Conservation (phyloP, 495 filamentous ascomycete genomes). For the Lineolata rhizophorae region DNA sequence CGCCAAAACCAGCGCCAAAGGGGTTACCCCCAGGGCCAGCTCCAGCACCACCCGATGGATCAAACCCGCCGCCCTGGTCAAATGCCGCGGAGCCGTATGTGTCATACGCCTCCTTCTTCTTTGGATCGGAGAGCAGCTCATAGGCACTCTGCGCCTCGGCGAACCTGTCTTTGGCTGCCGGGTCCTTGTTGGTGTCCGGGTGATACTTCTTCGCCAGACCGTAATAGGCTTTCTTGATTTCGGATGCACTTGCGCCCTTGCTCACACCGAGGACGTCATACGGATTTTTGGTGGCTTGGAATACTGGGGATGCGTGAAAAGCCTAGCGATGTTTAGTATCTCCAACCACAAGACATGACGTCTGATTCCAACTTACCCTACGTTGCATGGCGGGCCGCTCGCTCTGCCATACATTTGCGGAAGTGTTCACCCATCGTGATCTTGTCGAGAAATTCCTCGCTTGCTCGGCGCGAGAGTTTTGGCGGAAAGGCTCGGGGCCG, state of each 20-base stretch:
- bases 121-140: slow-evolving; percentile 72
- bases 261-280: slow-evolving; percentile 71
- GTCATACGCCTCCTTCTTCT: slow-evolving; percentile 83
- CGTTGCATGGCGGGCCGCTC: background rate
- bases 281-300: slow-evolving; percentile 51
- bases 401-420: background rate
- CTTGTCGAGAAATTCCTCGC: background rate
- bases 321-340: slow-evolving; percentile 21
- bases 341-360: background rate
- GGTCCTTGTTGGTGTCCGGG: slow-evolving; percentile 92
- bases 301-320: slow-evolving; percentile 51
- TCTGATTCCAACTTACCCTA: slow-evolving; percentile 4
- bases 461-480: background rate
- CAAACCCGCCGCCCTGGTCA: slow-evolving; percentile 51
- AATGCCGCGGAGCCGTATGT: slow-evolving; percentile 76
- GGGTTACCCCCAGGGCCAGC: slow-evolving; percentile 22
- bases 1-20: slow-evolving; percentile 26
- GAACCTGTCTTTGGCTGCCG: slow-evolving; percentile 81
- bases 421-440: background rate
- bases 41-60: slow-evolving; percentile 36
- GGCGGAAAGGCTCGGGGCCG: background rate
- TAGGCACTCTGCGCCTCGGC: slow-evolving; percentile 79
- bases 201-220: slow-evolving; percentile 95
- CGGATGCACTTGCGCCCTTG: slow-evolving; percentile 53
- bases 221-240: slow-evolving; percentile 98